Evolutionary conservation across 2,329 filamentous ascomycete species (phyloP).

Genomic region (Talaromyces sp.): DNA sequence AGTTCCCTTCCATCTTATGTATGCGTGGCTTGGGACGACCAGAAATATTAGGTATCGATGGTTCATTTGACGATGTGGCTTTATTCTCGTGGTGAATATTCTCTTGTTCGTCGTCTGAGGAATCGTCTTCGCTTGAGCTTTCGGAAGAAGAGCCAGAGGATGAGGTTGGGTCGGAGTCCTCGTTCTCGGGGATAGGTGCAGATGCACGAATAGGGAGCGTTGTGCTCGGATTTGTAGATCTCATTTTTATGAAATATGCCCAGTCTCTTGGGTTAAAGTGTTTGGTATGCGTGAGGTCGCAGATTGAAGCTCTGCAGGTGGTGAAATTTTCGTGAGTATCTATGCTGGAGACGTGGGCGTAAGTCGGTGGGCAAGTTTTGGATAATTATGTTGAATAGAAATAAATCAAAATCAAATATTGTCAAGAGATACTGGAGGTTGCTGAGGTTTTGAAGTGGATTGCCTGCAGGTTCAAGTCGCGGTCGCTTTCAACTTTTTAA

Average conservation of each 20-base stretch:
- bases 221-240: neutral
- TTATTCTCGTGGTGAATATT: constrained; percentile 17
- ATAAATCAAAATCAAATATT: too few relatives aligned
- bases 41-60: constrained; percentile 31
- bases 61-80: neutral
- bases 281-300: too few relatives aligned
- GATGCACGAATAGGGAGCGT: constrained; percentile 7
- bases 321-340: too few relatives aligned
- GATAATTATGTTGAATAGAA: too few relatives aligned
- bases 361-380: too few relatives aligned
- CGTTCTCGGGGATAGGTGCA: constrained; percentile 4
- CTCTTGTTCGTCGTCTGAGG: constrained; percentile 26
- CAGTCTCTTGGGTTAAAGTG: too few relatives aligned
- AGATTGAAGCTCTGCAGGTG: too few relatives aligned
- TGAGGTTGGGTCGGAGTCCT: constrained; percentile 28
- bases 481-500: constrained; percentile 27
- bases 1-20: constrained; percentile 28
- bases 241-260: constrained; percentile 10
- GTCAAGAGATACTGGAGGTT: neutral
- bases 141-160: constrained; percentile 30
- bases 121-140: constrained; percentile 30
- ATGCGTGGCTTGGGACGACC: constrained; percentile 40
- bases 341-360: too few relatives aligned
- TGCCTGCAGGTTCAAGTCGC: constrained; percentile 9
- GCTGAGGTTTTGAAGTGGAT: neutral